These are phyloP conservation scores for Ophiocordyceps australis DNA, from an alignment of 2,329 filamentous ascomycete species.

Conservation along the genomic window DNA sequence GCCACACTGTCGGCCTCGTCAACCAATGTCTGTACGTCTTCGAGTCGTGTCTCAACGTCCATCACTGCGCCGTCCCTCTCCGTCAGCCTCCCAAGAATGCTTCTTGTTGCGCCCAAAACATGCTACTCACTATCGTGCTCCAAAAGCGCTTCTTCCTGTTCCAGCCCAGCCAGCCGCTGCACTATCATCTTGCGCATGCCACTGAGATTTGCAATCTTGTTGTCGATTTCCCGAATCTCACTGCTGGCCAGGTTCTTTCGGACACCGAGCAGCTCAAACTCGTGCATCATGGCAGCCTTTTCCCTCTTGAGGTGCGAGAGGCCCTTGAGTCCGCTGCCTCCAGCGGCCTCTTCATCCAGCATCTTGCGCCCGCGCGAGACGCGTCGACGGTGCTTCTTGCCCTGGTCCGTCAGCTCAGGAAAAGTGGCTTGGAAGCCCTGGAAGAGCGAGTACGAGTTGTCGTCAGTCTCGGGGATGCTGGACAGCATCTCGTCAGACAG, in stretches of 20 bases:
- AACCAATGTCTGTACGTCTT: conserved; percentile 39
- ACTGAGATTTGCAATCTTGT: conserved; percentile 84
- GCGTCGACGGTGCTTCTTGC: conserved; percentile 51
- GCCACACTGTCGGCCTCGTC: conserved; percentile 40
- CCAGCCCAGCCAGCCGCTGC: conserved; percentile 67
- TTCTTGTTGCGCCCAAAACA: too few relatives aligned
- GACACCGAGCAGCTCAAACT: conserved; percentile 77
- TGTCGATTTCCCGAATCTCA: conserved; percentile 92
- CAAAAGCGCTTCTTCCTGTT: conserved; percentile 77
- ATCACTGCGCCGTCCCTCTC: too few relatives aligned
- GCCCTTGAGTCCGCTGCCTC: conserved; percentile 40
- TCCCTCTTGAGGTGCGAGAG: conserved; percentile 64
- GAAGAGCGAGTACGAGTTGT: conserved; percentile 81
- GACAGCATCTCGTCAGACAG: conserved; percentile 77
- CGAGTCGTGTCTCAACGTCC: conserved; percentile 42
- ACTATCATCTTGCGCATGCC: conserved; percentile 86
- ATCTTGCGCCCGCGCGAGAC: conserved; percentile 62
- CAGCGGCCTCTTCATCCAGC: conserved; percentile 43
- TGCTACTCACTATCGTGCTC: conserved; percentile 73
- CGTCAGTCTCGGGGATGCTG: conserved; percentile 77
- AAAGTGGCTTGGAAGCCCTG: conserved; percentile 89
- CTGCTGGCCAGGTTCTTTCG: conserved; percentile 96
- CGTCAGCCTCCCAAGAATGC: too few relatives aligned
- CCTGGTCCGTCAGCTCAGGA: conserved; percentile 51
- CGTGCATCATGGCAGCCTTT: conserved; percentile 61